phyloP scores from a whole-genome alignment of 345 rosid species.

The Microthlaspi erraticum region DNA sequence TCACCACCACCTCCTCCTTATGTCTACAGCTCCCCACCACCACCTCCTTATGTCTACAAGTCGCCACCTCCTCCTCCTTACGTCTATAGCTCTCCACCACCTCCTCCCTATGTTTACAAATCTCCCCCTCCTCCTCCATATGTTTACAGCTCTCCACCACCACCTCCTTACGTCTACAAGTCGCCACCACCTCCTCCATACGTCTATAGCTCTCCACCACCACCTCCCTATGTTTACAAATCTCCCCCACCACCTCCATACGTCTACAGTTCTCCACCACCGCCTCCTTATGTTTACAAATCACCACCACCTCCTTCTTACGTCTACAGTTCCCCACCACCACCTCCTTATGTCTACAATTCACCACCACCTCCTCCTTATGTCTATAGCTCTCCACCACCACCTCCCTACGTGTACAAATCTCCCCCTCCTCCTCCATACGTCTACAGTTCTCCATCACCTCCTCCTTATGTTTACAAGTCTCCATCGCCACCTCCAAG shows the following conservation, averaged over 20 bases:
- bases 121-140: not conserved
- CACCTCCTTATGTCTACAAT: not conserved
- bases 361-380: slow-evolving; percentile 5
- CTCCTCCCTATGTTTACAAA: not conserved
- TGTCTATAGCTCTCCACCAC: not conserved
- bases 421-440: not conserved
- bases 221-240: not conserved
- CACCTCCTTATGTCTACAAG: not conserved
- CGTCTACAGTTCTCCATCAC: not conserved
- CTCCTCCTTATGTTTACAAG: not conserved
- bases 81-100: not conserved
- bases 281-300: not conserved
- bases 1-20: not conserved
- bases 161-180: not conserved
- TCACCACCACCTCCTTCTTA: not conserved
- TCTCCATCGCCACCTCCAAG: not conserved
- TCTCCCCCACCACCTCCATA: not conserved
- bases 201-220: not conserved
- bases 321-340: not conserved
- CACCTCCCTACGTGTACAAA: not conserved
- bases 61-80: not conserved
- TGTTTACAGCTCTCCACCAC: not conserved
- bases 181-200: slow-evolving; percentile 10
- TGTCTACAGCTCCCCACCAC: not conserved
- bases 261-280: not conserved